Evolutionary conservation across 2,329 filamentous ascomycete genomes (phyloP), one percentile per base, ranked within the genome.

Genomic region (Dryadomyces quercus-mongolicae): DNA sequence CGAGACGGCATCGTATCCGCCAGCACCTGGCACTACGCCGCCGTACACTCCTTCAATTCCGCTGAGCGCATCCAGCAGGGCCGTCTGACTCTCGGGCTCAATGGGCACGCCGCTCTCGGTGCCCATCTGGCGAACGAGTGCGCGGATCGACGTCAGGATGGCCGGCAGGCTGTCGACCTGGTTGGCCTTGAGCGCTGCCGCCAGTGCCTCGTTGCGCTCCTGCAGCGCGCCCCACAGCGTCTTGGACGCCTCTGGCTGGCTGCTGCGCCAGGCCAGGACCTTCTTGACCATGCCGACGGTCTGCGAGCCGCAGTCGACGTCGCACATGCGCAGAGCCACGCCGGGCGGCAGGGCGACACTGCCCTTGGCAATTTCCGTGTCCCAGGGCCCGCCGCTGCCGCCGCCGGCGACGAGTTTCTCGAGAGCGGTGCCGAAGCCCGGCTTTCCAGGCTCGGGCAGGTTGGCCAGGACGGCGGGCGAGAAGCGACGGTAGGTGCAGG

Each of bases 201-300:
- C 86, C 3, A 98, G 71, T 13, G 70, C 74, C 61, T 89, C 83
- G 65, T 96, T 96, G 36, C 79, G 77, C 2, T 65, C 67, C 67
- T 97, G 89, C 56, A 98, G 70, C 1, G 78, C 73, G 49, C 78
- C 76, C 89, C 91, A 97, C 18, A 96, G 73, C 57, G 68, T 63
- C 58, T 81, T 79, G 1, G 90, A 84, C n/a, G 76, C 78, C 2
- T 76, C 75, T 0, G 75, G 70, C 20, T 88, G 81, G 49, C 77
- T 69, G 51, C 80, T 78, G 52, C 86, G 76, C 93, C 93, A 98
- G 36, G 79, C 78, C 3, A 97, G 75, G 15, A 98, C 88, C 65
- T 88, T 81, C 71, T 92, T 95, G 42, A 96, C 93, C 93, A 98
- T 97, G 15, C 89, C 81, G 0, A 95, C 91, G 8, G 92, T 97